Percentiles rank a stretch among this genome's conserved stretches.
These are phyloP conservation scores for Diaporthe humulicola DNA, from an alignment of 2,329 filamentous ascomycete genomes.

Conservation along the genomic window DNA sequence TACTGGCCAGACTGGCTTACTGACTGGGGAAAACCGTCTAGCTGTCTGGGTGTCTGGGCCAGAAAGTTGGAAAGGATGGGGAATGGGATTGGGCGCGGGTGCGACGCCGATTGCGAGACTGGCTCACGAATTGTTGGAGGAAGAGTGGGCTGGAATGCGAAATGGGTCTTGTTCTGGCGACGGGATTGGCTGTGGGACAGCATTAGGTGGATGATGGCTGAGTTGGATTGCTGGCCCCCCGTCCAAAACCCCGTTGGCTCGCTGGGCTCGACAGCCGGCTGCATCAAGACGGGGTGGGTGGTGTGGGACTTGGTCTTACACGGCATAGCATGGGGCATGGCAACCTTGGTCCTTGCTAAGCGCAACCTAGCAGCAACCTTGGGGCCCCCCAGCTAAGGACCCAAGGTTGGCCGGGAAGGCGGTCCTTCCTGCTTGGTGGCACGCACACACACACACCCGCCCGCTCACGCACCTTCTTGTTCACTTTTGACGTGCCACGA, in stretches of 20 bases:
- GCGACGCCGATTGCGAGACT: constrained; percentile 38
- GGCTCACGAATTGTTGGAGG: constrained; percentile 30
- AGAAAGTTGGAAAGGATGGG: constrained; percentile 29
- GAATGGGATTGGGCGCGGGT: constrained; percentile 37
- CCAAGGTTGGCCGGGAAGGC: constrained; percentile 17
- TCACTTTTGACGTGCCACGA: constrained; percentile 15
- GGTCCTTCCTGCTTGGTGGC: neutral
- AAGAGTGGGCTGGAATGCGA: constrained; percentile 35
- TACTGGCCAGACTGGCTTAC: constrained; percentile 8
- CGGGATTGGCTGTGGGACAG: constrained; percentile 36
- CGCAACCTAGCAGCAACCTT: neutral
- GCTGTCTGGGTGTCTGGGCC: neutral
- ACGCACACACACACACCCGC: neutral
- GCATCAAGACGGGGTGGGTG: constrained; percentile 30
- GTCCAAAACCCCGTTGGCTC: constrained; percentile 27
- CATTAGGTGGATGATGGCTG: constrained; percentile 30
- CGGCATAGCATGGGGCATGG: constrained; percentile 19
- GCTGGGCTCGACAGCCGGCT: constrained; percentile 23
- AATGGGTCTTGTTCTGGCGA: constrained; percentile 3
- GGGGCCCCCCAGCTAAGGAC: neutral
- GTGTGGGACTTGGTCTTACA: constrained; percentile 33
- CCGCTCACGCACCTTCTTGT: neutral
- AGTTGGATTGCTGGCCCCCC: constrained; percentile 20
- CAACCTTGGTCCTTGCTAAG: constrained; percentile 13
- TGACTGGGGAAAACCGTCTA: constrained; percentile 4